Percentiles rank a stretch among this genome's conserved stretches.
phyloP scores from a whole-genome alignment of 2,329 filamentous ascomycete species.

The Tolypocladium ophioglossoides region DNA sequence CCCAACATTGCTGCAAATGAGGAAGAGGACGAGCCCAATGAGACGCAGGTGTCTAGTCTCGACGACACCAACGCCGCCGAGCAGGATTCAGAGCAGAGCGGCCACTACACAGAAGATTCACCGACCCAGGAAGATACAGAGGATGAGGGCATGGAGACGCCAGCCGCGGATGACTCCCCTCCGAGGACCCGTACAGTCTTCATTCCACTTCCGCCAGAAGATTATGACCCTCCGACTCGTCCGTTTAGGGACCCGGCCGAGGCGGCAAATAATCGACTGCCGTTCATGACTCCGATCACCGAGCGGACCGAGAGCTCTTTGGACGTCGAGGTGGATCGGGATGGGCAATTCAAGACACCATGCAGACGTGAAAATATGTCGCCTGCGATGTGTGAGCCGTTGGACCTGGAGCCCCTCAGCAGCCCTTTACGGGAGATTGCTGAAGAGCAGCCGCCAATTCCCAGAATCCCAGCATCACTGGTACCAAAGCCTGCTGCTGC shows the following conservation, averaged over 20 bases:
- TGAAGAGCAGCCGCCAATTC: slow-evolving; percentile 36
- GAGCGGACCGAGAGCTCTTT: slow-evolving; percentile 89
- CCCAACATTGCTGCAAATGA: slow-evolving; percentile 32
- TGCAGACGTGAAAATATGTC: slow-evolving; percentile 40
- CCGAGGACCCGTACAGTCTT: slow-evolving; percentile 55
- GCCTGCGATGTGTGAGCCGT: slow-evolving; percentile 19
- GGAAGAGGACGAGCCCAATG: slow-evolving; percentile 18
- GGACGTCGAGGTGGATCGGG: slow-evolving; percentile 49
- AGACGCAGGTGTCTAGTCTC: slow-evolving; percentile 28
- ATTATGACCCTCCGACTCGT: slow-evolving; percentile 69
- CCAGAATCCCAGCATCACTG: slow-evolving; percentile 41
- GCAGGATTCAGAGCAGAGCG: slow-evolving; percentile 7
- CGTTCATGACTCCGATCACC: slow-evolving; percentile 98
- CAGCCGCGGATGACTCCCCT: slow-evolving; percentile 27
- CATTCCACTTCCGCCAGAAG: slow-evolving; percentile 72
- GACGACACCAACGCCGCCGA: slow-evolving; percentile 17
- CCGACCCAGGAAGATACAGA: slow-evolving; percentile 16
- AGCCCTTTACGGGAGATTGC: slow-evolving; percentile 64
- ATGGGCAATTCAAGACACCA: slow-evolving; percentile 66
- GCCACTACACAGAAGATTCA: neutral
- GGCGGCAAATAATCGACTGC: slow-evolving; percentile 79
- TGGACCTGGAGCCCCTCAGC: slow-evolving; percentile 38
- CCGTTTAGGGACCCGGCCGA: slow-evolving; percentile 73
- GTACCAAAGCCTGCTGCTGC: slow-evolving; percentile 27
- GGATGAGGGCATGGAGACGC: slow-evolving; percentile 29